Base-by-base conservation (phyloP, 176 grass and related monocot genomes). In the Oryza meyeriana region DNA sequence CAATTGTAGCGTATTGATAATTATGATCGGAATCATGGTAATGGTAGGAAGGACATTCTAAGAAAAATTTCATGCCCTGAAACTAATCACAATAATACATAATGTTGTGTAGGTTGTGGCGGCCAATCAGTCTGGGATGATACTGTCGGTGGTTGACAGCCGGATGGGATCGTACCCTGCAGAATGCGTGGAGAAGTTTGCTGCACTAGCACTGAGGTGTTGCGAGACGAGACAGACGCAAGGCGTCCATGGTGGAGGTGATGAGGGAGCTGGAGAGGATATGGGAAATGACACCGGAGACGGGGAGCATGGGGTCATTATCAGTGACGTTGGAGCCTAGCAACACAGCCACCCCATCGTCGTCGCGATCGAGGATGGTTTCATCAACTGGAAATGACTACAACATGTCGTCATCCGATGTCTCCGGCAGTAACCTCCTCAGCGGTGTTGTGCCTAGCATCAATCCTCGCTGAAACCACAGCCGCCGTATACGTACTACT, bases 391-490 rank as follows among this genome's bases (percentile, higher is more conserved):
- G 75, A 20, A 69, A 72, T n/a, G 66, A 92, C 74, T 18, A 48
- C 92, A 72, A 83, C 55, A 61, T 94, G 55, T 97, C 94, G 10
- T 91, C 94, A 1, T 80, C 90, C 20, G 94, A 97, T 50, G 90
- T 97, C 7, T 97, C 94, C 16, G 94, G 92, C 22, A 94, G 94
- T 64, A 92, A 97, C 78, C 88, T 97, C 71, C 85, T 94, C 26
- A 97, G 94, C 32, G 85, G 94, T 25, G 87, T 85, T 32, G 71
- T 94, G 85, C 90, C 90, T 14, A 87, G 77, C 73, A 92, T 94
- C 69, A 69, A 64, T 20, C 94, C 94, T 44, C 90, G 94, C 24
- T 97, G 77, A 97, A 1, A 17, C 36, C 1, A 69, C 0, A 14
- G 26, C 58, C 35, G n/a, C n/a, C n/a, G n/a, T n/a, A n/a, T n/a